A percentile compares a stretch with the other conserved stretches of the same genome.
These are phyloP conservation scores for Leccinum subrobustum DNA, from an alignment of 1,284 basidiomycete species.

Conservation along the genomic window DNA sequence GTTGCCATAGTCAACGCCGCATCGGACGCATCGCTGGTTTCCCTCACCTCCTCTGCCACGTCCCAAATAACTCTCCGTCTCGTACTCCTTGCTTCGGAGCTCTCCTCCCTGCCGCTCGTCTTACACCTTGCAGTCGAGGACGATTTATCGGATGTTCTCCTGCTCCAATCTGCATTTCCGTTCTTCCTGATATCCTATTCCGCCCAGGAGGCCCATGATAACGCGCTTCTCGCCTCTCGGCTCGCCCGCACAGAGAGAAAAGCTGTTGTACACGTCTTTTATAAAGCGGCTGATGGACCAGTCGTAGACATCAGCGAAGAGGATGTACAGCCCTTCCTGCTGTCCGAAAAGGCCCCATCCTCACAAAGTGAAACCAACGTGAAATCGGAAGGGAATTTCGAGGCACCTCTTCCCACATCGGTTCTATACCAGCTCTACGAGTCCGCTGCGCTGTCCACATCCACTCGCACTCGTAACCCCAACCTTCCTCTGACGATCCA, in stretches of 20 bases:
- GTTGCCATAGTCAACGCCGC: conserved; percentile 47
- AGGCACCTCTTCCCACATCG: conserved; percentile 6
- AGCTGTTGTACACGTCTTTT: conserved; percentile 82
- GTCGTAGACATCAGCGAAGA: conserved; percentile 59
- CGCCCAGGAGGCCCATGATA: conserved; percentile 69
- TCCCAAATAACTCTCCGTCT: conserved; percentile 40
- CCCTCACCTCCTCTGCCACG: conserved; percentile 41
- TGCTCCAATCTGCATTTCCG: conserved; percentile 56
- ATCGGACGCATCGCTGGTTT: conserved; percentile 42
- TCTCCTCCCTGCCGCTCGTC: conserved; percentile 47
- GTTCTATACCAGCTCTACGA: conserved; percentile 59
- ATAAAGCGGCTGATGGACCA: conserved; percentile 37
- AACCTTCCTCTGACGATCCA: conserved; percentile 49
- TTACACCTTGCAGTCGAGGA: conserved; percentile 49
- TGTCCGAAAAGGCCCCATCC: conserved; percentile 39
- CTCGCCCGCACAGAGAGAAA: conserved; percentile 59
- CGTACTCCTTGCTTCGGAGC: conserved; percentile 46
- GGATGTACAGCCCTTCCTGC: conserved; percentile 56
- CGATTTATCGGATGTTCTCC: conserved; percentile 58
- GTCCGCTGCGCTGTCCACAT: conserved; percentile 59
- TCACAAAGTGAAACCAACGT: conserved; percentile 12
- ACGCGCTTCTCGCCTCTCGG: conserved; percentile 69
- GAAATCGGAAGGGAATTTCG: conserved; percentile 17
- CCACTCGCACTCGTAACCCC: conserved; percentile 60
- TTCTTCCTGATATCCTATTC: conserved; percentile 64